Conservation (phyloP, 192 early-diverging fungal genomes). For the Podila minutissima region DNA sequence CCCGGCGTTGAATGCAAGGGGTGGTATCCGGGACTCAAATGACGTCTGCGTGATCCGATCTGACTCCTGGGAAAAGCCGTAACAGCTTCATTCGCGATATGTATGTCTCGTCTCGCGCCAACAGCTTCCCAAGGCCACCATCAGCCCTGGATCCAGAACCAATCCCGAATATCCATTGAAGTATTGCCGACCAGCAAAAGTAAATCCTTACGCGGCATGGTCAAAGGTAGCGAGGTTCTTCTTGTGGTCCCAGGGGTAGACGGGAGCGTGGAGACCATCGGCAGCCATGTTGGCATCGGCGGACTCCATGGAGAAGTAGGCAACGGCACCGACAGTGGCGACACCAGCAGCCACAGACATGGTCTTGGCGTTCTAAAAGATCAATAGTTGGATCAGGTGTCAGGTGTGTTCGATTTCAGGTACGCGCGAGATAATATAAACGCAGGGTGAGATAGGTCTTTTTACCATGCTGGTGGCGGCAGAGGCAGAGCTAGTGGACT, state of each 20-base stretch:
- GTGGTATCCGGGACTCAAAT: no score
- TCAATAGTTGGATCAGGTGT: no score
- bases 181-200: neutral
- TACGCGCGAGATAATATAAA: neutral
- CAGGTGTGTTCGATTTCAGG: no score
- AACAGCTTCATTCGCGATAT: no score
- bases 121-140: no score
- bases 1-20: no score
- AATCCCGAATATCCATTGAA: no score
- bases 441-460: neutral
- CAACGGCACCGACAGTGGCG: conserved; percentile 46
- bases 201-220: conserved; percentile 78
- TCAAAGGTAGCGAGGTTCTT: conserved; percentile 89
- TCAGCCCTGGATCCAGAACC: no score
- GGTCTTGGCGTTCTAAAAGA: conserved; percentile 37
- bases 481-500: conserved; percentile 2
- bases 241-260: conserved; percentile 90
- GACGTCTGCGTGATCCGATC: no score
- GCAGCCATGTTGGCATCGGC: conserved; percentile 87
- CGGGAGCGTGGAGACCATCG: conserved; percentile 91
- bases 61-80: no score
- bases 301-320: conserved; percentile 47
- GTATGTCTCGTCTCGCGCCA: no score
- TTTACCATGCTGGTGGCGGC: conserved; percentile 2
- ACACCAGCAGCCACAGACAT: conserved; percentile 47